phyloP scores from a whole-genome alignment of 164 flowering plant genomes.

The Vitis labrusca region DNA sequence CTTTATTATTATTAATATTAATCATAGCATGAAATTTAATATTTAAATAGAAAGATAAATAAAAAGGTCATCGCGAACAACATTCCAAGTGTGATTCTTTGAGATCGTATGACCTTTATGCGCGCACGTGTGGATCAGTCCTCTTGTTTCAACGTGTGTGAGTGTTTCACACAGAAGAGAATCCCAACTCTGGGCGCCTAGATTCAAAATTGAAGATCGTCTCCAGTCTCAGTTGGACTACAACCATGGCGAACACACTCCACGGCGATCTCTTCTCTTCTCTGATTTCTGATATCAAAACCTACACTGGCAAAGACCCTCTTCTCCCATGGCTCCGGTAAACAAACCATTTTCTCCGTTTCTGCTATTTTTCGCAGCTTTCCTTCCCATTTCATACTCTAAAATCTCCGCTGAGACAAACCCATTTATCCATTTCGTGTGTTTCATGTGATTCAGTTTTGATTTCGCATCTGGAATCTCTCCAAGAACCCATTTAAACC shows the following conservation, averaged over 20 bases:
- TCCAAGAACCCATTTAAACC: not conserved
- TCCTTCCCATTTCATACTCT: not conserved
- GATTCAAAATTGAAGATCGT: not conserved
- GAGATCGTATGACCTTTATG: no score
- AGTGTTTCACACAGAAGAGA: no score
- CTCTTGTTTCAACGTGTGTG: no score
- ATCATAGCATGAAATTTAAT: no score
- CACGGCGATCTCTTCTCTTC: constrained; percentile 56
- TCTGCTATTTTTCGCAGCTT: constrained; percentile 10
- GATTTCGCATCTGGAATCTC: not conserved
- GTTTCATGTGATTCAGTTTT: not conserved
- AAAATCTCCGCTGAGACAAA: no score
- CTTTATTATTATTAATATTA: no score
- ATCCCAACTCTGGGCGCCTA: not conserved
- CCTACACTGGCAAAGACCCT: constrained; percentile 78
- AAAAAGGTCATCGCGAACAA: no score
- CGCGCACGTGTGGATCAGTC: no score
- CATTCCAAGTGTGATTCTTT: no score
- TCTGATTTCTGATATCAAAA: constrained; percentile 67
- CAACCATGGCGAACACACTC: constrained; percentile 25
- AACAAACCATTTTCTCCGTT: not conserved
- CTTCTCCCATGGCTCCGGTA: constrained; percentile 94
- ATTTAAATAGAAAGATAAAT: no score
- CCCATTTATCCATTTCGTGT: not conserved
- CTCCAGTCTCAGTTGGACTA: not conserved